These are phyloP conservation scores for Heimioporus punctisporus DNA, from an alignment of 1,284 basidiomycete genomes.

Conservation along the genomic window DNA sequence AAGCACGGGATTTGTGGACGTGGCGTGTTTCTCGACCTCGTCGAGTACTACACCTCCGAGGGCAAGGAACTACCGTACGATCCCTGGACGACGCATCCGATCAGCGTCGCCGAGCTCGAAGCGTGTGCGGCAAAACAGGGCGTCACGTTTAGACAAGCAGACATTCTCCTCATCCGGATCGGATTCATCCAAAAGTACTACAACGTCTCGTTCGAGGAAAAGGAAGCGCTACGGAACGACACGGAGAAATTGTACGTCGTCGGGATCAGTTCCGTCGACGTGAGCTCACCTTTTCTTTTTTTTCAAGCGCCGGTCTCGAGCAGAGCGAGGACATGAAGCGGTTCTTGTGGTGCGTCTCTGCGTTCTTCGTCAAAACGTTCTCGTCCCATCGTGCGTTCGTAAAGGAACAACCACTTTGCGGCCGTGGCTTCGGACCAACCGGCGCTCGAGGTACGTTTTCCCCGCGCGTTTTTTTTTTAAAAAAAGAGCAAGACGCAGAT, in stretches of 20 bases:
- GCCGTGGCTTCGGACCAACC: conserved; percentile 71
- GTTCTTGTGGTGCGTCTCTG: conserved; percentile 58
- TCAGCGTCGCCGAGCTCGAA: conserved; percentile 60
- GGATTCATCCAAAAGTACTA: conserved; percentile 70
- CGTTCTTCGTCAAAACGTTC: not conserved
- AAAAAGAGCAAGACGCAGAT: too few relatives aligned
- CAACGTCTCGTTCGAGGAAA: conserved; percentile 44
- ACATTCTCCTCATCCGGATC: conserved; percentile 61
- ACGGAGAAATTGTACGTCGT: conserved; percentile 55
- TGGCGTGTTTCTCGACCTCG: conserved; percentile 71
- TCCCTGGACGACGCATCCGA: conserved; percentile 61
- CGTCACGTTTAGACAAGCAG: conserved; percentile 57
- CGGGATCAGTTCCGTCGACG: not conserved
- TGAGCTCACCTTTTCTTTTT: not conserved
- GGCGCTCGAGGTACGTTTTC: conserved; percentile 59
- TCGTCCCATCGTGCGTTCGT: conserved; percentile 1
- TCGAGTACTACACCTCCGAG: conserved; percentile 49
- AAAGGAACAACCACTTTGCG: conserved; percentile 79
- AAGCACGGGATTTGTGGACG: conserved; percentile 75
- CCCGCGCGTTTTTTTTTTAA: too few relatives aligned
- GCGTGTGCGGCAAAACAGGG: conserved; percentile 65
- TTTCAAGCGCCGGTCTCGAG: conserved; percentile 56
- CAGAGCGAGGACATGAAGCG: conserved; percentile 73
- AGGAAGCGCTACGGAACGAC: conserved; percentile 42
- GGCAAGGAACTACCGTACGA: conserved; percentile 57